A percentile compares a stretch with the other conserved stretches of the same genome.
These are phyloP conservation scores for Omphalea diandra DNA, from an alignment of 441 rosid genomes.

Conservation along the genomic window DNA sequence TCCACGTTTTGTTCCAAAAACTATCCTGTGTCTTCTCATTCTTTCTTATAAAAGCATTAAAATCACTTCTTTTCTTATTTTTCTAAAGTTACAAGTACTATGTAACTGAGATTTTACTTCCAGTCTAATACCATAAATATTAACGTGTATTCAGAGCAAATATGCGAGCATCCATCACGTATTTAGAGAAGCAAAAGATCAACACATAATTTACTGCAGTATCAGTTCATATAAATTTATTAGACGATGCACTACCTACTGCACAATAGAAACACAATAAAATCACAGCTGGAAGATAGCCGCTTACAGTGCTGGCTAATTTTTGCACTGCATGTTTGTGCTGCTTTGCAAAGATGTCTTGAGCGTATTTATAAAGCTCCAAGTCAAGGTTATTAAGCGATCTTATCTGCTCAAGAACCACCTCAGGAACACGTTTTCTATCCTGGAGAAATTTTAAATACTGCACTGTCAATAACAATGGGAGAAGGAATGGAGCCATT, in stretches of 20 bases:
- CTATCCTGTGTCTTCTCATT: not conserved
- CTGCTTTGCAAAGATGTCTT: conserved; percentile 62
- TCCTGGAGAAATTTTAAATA: conserved; percentile 54
- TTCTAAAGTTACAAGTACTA: not conserved
- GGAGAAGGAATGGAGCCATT: not conserved
- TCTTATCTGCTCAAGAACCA: conserved; percentile 61
- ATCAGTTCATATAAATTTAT: not conserved
- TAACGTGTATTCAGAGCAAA: not conserved
- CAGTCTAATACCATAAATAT: not conserved
- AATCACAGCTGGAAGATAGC: not conserved
- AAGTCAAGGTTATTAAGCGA: conserved; percentile 72
- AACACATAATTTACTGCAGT: not conserved
- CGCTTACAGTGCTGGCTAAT: conserved; percentile 40
- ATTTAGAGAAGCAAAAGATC: not conserved
- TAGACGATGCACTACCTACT: not conserved
- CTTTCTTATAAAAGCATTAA: no score
- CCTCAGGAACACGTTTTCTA: conserved; percentile 51
- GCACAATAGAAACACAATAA: conserved; percentile 7
- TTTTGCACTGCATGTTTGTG: conserved; percentile 34
- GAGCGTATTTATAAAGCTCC: conserved; percentile 82
- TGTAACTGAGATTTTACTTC: not conserved
- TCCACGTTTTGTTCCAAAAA: no score
- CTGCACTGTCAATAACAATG: not conserved
- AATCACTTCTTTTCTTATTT: no score
- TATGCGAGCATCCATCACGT: not conserved